A percentile compares a stretch with the other conserved stretches of the same genome.
phyloP scores from a whole-genome alignment of 2,329 filamentous ascomycete genomes.

The Nothophoma quercina region DNA sequence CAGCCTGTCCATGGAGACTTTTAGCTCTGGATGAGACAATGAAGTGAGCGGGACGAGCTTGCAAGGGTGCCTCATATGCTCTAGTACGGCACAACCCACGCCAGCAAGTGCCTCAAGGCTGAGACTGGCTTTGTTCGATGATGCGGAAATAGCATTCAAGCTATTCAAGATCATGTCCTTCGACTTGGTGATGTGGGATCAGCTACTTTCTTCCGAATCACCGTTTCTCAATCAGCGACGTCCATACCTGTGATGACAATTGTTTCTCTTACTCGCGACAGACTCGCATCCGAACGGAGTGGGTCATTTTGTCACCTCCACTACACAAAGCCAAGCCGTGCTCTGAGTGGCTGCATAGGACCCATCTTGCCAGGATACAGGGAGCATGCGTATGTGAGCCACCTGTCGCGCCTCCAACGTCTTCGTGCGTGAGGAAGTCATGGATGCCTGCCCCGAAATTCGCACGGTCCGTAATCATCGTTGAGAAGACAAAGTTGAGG shows the following conservation, averaged over 20 bases:
- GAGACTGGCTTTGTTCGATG: slow-evolving; percentile 21
- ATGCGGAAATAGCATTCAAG: slow-evolving; percentile 10
- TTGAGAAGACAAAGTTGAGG: not conserved
- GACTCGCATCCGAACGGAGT: not conserved
- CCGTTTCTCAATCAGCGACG: too few species aligned
- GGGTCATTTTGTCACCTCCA: not conserved
- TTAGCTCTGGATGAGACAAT: slow-evolving; percentile 26
- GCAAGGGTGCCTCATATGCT: slow-evolving; percentile 20
- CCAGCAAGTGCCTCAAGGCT: slow-evolving; percentile 6
- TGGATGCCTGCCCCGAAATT: slow-evolving; percentile 1
- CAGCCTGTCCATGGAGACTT: slow-evolving; percentile 15
- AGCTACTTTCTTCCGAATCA: not conserved
- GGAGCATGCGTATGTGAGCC: not conserved
- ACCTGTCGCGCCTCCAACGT: slow-evolving; percentile 5
- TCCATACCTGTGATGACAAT: too few species aligned
- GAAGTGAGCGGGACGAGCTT: slow-evolving; percentile 21
- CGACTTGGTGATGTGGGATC: not conserved
- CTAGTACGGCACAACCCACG: slow-evolving; percentile 22
- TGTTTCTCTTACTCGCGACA: not conserved
- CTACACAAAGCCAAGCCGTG: not conserved
- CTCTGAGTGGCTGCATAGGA: not conserved
- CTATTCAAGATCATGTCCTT: not conserved
- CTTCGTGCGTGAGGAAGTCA: slow-evolving; percentile 4
- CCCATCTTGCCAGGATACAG: not conserved
- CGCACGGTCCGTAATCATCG: not conserved